Evolutionary conservation across 1,284 basidiomycete species (phyloP), one percentile per base, ranked within the genome.

Genomic region (Schizophyllum commune): DNA sequence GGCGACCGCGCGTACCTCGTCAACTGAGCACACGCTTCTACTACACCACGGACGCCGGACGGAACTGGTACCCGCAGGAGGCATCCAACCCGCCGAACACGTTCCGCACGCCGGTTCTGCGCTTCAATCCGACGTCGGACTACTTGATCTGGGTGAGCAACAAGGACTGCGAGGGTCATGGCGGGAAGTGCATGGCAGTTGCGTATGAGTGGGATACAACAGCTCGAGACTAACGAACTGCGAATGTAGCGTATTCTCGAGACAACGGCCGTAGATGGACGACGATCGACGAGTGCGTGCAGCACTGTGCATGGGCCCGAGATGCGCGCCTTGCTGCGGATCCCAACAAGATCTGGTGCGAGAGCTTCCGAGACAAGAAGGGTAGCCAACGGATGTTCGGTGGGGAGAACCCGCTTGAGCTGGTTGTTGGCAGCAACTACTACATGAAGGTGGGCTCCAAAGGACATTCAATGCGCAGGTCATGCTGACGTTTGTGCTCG

Each of bases 111-210:
- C 82, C 85, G 7, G 82, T 93, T 17, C 75, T 99, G 22, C 88
- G 89, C 63, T 98, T 98, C 84, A 94, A 98, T 67, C 92, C 95
- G 0, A 77, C 82, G 20, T 83, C 91, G 1, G 95, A 99, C 68
- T 86, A 82, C 76, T 77, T 99, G 52, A 94, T 99, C 67, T 99
- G 92, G 91, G 89, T 86, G 0, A 96, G 96, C 1, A 83, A 89
- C 61, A 74, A 74, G 34, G 85, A 85, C 57, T 98, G 95, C 69
- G 73, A 77, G 0, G 56, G 53, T 39, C 70, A 70, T 2, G 70
- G 70, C 0, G 69, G 72, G 52, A 55, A 55, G 11, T 55, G 53
- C 27, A 20, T 3, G 11, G 53, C 53, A 13, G 19, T 21, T 3
- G 53, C 53, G 19, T 27, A 8, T 47, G 8, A 47, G 39, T 17